Base-by-base conservation (phyloP, 2,329 filamentous ascomycete species). In the Paraphaeosphaeria minitans region DNA sequence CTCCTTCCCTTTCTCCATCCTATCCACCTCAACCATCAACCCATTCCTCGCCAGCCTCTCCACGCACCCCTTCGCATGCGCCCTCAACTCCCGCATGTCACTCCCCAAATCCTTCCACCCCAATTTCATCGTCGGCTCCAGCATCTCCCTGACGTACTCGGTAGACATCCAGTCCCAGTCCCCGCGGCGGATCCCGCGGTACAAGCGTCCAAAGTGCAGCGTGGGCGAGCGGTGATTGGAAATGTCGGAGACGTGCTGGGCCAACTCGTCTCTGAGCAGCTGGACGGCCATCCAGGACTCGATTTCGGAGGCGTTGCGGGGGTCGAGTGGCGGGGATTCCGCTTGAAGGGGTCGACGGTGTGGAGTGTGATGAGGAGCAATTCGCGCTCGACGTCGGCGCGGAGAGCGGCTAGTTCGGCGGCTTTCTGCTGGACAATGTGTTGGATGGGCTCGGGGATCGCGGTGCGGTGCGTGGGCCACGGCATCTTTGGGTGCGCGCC, bases 251-350 rank as follows among this genome's bases (percentile, higher is more conserved):
- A 78, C 58, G 7, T 66, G 64, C 0, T 53, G 48, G 0, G 59
- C 61, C 1, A 78, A 52, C 49, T 68, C 70, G 54, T 75, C 71
- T 0, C 74, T 65, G 61, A 75, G 76, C 14, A 72, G 29, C 19
- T 71, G 69, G 1, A 77, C 70, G 0, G 67, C 47, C 39, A 69
- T 61, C 71, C 71, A 77, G 0, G 69, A 69, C 33, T 66, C 64
- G 2, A 65, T 62, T 2, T 67, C 42, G 1, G 46, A 31, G 3
- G 31, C 43, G 0, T 57, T 31, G 6, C 60, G 49, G n/a, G 19
- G 50, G 29, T 46, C 39, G 29, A 42, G 14, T 49, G 63, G 13
- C n/a, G 39, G 1, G 31, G 21, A 10, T 19, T 51, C 9, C 42
- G 39, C 3, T 33, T 54, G 14, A 61, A 43, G 0, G 50, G 27